These are phyloP conservation scores for Choiromyces venosus DNA, from an alignment of 495 filamentous ascomycete genomes.

Conservation along the genomic window DNA sequence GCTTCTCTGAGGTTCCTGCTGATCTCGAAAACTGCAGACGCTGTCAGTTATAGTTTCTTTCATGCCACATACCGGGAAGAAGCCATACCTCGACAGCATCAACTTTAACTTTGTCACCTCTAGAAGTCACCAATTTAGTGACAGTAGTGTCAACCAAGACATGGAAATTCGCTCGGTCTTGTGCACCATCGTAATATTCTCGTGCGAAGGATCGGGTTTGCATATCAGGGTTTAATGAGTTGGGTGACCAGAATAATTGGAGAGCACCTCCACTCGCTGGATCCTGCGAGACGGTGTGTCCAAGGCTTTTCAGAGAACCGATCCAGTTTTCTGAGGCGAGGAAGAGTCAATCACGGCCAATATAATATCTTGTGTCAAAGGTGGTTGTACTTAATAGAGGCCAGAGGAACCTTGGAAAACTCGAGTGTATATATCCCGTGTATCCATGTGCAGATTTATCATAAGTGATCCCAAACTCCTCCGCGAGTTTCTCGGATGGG, in stretches of 20 bases:
- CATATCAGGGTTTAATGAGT: constrained; percentile 45
- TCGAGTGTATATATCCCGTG: constrained; percentile 48
- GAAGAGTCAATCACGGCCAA: constrained; percentile 15
- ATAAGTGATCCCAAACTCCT: constrained; percentile 46
- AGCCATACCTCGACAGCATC: constrained; percentile 19
- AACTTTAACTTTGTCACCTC: constrained; percentile 10
- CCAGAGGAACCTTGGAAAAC: constrained; percentile 53
- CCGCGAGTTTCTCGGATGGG: constrained; percentile 42
- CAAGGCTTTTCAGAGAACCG: constrained; percentile 49
- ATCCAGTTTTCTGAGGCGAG: constrained; percentile 50
- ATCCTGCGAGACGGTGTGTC: constrained; percentile 48
- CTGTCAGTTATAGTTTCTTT: background rate
- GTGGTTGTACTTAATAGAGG: constrained; percentile 46
- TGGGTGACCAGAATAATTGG: constrained; percentile 49
- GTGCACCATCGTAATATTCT: constrained; percentile 34
- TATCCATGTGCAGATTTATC: constrained; percentile 44
- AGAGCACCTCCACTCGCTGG: constrained; percentile 48
- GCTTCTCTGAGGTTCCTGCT: background rate
- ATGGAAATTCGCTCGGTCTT: constrained; percentile 41
- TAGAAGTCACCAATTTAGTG: constrained; percentile 35
- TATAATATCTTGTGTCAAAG: background rate
- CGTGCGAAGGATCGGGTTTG: constrained; percentile 47
- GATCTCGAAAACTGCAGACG: background rate
- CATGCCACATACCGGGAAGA: background rate
- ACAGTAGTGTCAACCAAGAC: constrained; percentile 39